These are phyloP conservation scores for Cylindrotheca fusiformis DNA, from an alignment of 108 stramenopile genomes.

Conservation along the genomic window DNA sequence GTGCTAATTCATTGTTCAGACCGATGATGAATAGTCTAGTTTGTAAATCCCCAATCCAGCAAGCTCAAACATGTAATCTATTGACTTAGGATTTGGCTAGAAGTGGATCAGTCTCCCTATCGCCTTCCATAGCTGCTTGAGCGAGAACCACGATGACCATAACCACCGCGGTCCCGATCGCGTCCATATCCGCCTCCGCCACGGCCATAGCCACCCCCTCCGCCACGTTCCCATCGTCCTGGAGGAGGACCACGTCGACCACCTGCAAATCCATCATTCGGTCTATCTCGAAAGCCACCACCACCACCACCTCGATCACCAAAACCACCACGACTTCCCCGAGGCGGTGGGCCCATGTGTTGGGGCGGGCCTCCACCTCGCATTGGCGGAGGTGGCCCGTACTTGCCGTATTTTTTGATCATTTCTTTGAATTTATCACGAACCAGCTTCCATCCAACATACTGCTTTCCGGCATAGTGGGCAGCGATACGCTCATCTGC, in stretches of 20 bases:
- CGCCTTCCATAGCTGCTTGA: neutral
- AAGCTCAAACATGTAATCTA: too few relatives aligned
- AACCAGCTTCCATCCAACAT: slow-evolving; percentile 91
- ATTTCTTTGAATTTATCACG: slow-evolving; percentile 83
- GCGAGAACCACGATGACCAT: slow-evolving; percentile 13
- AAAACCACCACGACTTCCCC: slow-evolving; percentile 12
- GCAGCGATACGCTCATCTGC: slow-evolving; percentile 92
- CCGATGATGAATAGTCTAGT: too few relatives aligned
- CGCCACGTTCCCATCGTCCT: slow-evolving; percentile 15
- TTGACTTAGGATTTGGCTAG: too few relatives aligned
- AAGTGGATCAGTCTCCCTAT: neutral
- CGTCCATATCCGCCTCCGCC: slow-evolving; percentile 28
- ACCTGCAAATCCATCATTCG: slow-evolving; percentile 19
- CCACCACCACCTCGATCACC: slow-evolving; percentile 33
- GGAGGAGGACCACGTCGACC: slow-evolving; percentile 19
- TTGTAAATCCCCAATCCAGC: too few relatives aligned
- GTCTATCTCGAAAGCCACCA: slow-evolving; percentile 11
- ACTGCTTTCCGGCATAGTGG: slow-evolving; percentile 92
- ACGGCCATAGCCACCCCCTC: slow-evolving; percentile 18
- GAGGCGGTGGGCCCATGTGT: slow-evolving; percentile 7
- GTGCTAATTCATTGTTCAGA: too few relatives aligned
- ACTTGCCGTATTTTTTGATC: slow-evolving; percentile 57
- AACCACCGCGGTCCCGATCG: slow-evolving; percentile 16
- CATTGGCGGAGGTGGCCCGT: slow-evolving; percentile 45
- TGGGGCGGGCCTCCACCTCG: slow-evolving; percentile 14